Evolutionary conservation across 2,329 filamentous ascomycete species (phyloP).

Genomic region (Dothideomycetes sp.): DNA sequence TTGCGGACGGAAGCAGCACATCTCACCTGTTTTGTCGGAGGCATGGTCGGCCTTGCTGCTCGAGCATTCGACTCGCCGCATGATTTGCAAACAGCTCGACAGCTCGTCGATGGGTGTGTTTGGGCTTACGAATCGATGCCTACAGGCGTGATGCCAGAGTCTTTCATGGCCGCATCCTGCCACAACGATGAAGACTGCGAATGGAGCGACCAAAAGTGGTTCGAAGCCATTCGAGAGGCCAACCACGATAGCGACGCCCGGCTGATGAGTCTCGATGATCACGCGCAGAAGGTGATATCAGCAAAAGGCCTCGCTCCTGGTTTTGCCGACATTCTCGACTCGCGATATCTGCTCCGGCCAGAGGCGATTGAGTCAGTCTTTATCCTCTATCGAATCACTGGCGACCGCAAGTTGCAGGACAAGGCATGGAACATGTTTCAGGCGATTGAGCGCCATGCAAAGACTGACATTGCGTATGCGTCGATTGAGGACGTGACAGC

Average conservation of each 20-base stretch:
- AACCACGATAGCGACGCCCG: slow-evolving; percentile 16
- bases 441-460: slow-evolving; percentile 49
- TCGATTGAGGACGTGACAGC: slow-evolving; percentile 50
- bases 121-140: slow-evolving; percentile 49
- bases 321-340: slow-evolving; percentile 44
- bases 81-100: slow-evolving; percentile 45
- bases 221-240: slow-evolving; percentile 26
- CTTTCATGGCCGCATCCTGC: slow-evolving; percentile 39
- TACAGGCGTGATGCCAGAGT: slow-evolving; percentile 52
- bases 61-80: slow-evolving; percentile 45
- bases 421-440: slow-evolving; percentile 67
- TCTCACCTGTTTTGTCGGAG: slow-evolving; percentile 59
- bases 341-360: slow-evolving; percentile 56
- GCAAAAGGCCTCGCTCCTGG: slow-evolving; percentile 41
- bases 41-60: slow-evolving; percentile 58
- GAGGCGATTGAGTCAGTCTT: slow-evolving; percentile 77
- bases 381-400: slow-evolving; percentile 64
- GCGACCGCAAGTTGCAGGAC: slow-evolving; percentile 52
- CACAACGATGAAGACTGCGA: slow-evolving; percentile 22
- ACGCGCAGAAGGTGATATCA: slow-evolving; percentile 22
- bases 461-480: slow-evolving; percentile 51
- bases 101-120: slow-evolving; percentile 52
- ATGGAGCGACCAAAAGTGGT: slow-evolving; percentile 36
- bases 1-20: slow-evolving; percentile 42
- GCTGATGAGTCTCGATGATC: slow-evolving; percentile 8